These are phyloP conservation scores for Aspergillus affinis DNA, from an alignment of 495 filamentous ascomycete genomes.

Conservation along the genomic window DNA sequence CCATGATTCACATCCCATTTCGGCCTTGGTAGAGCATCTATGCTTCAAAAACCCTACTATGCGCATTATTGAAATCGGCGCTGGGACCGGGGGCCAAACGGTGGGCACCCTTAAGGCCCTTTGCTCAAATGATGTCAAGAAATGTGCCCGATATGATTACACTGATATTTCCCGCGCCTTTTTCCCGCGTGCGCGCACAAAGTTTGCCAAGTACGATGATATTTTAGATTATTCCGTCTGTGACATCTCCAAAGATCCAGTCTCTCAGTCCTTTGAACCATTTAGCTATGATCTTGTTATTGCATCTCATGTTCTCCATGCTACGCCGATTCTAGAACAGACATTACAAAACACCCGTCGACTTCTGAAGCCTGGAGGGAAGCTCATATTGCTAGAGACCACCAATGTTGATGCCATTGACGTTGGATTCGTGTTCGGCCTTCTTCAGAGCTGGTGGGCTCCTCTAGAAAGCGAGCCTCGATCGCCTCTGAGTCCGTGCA, in stretches of 20 bases:
- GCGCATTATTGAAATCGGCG: not conserved
- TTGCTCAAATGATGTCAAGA: not conserved
- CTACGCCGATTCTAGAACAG: not conserved
- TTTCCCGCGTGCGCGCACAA: not conserved
- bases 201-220: not conserved
- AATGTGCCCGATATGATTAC: conserved; percentile 2
- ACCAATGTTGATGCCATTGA: no score
- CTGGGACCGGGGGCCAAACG: not conserved
- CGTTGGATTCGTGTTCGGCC: no score
- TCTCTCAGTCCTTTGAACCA: not conserved
- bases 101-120: not conserved
- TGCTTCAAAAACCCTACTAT: conserved; percentile 1
- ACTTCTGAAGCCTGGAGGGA: no score
- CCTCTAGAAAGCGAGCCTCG: no score
- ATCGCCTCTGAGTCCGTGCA: no score
- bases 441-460: no score
- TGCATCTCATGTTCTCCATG: conserved; percentile 1
- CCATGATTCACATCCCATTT: not conserved
- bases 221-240: not conserved
- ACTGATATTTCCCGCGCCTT: conserved; percentile 1
- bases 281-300: not conserved
- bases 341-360: no score
- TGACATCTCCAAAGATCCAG: not conserved
- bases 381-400: no score
- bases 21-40: not conserved